Evolutionary conservation across 2,329 filamentous ascomycete genomes (phyloP), one percentile per base, ranked within the genome.

Genomic region (Cordyceps cicadae): DNA sequence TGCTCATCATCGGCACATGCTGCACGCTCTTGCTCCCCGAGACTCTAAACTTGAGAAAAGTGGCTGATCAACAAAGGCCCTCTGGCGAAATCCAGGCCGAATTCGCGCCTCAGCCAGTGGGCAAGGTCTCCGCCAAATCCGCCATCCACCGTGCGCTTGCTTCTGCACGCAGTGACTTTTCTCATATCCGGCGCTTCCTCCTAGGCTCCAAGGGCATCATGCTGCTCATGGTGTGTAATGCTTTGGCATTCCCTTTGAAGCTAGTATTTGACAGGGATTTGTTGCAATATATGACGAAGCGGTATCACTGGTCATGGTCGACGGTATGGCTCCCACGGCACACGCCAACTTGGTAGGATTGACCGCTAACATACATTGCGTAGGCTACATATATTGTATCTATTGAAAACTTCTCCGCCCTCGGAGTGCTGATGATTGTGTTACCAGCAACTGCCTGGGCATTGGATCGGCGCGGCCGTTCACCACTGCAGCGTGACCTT

Each of bases 281-380:
- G 6, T 65, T 84, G 2, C 83, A 85, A 65, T 84, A 84, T 65
- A 73, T 79, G 59, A 79, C 77, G 1, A 79, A 77, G 53, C 74
- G 80, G 6, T 84, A 81, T 66, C 56, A 70, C 34, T 79, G 81
- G 74, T 75, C 74, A 8, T 79, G 78, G 76, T 75, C 73, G 46
- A 71, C 71, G 59, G 75, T 76, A 63, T 21, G n/a, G 29, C 6
- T 21, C n/a, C 59, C 70, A 17, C 24, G 11, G 32, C 9, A 11
- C 4, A 24, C 24, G 24, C 63, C 64, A 8, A 63, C 21, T 26
- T 11, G 14, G 24, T 53, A 15, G 37, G 68, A 17, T 9, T 41
- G 11, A 15, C 14, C 24, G 26, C 61, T 61, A 24, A 65, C 43
- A 1, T 2, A 5, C 14, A 19, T 1, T 17, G 6, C 37, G 9